A percentile compares a stretch with the other conserved stretches of the same genome.
Conservation (phyloP, 768 basidiomycete genomes). For the Tubosaeta sp. region DNA sequence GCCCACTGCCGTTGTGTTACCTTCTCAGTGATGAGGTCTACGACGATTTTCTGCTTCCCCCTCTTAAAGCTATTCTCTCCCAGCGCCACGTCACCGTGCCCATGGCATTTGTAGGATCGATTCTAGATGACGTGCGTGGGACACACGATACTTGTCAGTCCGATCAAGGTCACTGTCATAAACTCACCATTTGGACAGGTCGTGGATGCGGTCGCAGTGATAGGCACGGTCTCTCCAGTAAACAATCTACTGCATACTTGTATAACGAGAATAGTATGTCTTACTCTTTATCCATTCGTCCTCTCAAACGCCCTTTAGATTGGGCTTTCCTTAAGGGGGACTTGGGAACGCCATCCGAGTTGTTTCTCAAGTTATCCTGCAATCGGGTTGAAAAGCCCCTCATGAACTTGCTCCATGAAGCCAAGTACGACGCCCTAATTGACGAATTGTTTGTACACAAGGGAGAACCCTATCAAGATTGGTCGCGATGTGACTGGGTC, state of each 20-base stretch:
- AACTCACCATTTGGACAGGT: slow-evolving; percentile 1
- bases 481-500: slow-evolving; percentile 9
- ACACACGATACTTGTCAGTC: slow-evolving; percentile 4
- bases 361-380: background rate
- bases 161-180: background rate
- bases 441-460: slow-evolving; percentile 6
- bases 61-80: background rate
- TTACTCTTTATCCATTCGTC: background rate
- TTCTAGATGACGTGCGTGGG: slow-evolving; percentile 12
- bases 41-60: slow-evolving; percentile 1
- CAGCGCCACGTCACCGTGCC: slow-evolving; percentile 4
- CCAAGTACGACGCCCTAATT: slow-evolving; percentile 3
- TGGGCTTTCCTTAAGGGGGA: slow-evolving; percentile 7
- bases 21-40: background rate
- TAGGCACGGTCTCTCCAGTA: background rate
- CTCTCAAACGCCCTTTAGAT: background rate
- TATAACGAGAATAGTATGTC: slow-evolving; percentile 13
- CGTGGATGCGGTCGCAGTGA: background rate
- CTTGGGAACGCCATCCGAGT: background rate
- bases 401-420: slow-evolving; percentile 4
- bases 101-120: slow-evolving; percentile 9
- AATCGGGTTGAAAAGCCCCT: slow-evolving; percentile 5
- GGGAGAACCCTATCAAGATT: slow-evolving; percentile 2
- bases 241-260: slow-evolving; percentile 1
- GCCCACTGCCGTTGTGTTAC: slow-evolving; percentile 2